A percentile compares a stretch with the other conserved stretches of the same genome.
phyloP scores from a whole-genome alignment of 2,329 filamentous ascomycete genomes.

The Ophiocordyceps sinensis region DNA sequence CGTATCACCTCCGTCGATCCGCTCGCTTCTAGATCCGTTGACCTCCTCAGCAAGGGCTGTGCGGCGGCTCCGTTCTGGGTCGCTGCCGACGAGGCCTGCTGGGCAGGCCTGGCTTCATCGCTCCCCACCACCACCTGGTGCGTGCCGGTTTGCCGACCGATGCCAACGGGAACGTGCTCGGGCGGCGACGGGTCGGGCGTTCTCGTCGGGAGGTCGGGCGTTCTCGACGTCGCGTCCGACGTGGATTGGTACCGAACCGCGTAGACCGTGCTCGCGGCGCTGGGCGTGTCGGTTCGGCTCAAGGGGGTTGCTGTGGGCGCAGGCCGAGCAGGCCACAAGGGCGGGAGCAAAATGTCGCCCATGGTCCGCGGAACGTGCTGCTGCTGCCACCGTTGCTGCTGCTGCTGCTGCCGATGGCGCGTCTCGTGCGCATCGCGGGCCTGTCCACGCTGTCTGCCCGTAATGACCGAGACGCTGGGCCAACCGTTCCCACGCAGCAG shows the following conservation, averaged over 20 bases:
- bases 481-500: slow-evolving; percentile 9
- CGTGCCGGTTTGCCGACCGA: slow-evolving; percentile 21
- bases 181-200: slow-evolving; percentile 24
- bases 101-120: slow-evolving; percentile 9
- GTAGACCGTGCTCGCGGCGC: slow-evolving; percentile 50
- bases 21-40: slow-evolving; percentile 15
- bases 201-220: too few relatives aligned
- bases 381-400: too few relatives aligned
- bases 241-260: slow-evolving; percentile 45
- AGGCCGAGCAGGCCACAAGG: slow-evolving; percentile 41
- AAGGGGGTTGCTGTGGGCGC: slow-evolving; percentile 39
- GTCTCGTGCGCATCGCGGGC: slow-evolving; percentile 5
- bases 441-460: slow-evolving; percentile 12
- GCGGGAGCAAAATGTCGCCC: slow-evolving; percentile 29
- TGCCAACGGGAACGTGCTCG: slow-evolving; percentile 13
- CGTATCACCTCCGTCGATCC: slow-evolving; percentile 6
- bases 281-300: slow-evolving; percentile 47
- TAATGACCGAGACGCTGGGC: slow-evolving; percentile 13
- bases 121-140: slow-evolving; percentile 5
- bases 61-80: slow-evolving; percentile 9
- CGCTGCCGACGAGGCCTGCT: slow-evolving; percentile 7
- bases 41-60: slow-evolving; percentile 3
- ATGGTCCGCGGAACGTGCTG: slow-evolving; percentile 14
- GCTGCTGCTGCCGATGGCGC: slow-evolving; percentile 3
- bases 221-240: slow-evolving; percentile 36